Conservation (phyloP, 2,329 filamentous ascomycete genomes). For the Aspergillus sp. region DNA sequence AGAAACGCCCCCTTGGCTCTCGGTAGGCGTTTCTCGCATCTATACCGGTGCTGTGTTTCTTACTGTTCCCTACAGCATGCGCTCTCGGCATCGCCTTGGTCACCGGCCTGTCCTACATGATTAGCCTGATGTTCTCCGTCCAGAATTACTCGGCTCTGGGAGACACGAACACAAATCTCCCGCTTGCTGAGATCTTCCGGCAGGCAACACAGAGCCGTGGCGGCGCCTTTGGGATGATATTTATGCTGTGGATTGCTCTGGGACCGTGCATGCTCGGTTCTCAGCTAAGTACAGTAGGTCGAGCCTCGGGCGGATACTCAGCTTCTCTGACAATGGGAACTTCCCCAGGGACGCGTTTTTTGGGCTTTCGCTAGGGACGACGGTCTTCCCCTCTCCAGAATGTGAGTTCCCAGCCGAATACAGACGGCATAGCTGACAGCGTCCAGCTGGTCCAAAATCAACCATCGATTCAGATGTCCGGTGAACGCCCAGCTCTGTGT, state of each 20-base stretch:
- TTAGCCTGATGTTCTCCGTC: slow-evolving; percentile 45
- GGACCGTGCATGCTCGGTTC: slow-evolving; percentile 26
- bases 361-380: slow-evolving; percentile 52
- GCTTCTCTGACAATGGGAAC: too few species aligned
- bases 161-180: slow-evolving; percentile 37
- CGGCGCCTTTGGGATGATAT: slow-evolving; percentile 43
- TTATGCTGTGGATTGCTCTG: slow-evolving; percentile 29
- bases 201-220: slow-evolving; percentile 45
- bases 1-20: slow-evolving; percentile 24
- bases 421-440: not conserved
- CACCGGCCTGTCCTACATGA: slow-evolving; percentile 42
- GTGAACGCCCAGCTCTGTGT: slow-evolving; percentile 49
- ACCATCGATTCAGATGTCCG: slow-evolving; percentile 33
- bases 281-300: slow-evolving; percentile 25
- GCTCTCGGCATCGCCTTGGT: slow-evolving; percentile 43
- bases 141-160: slow-evolving; percentile 39
- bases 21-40: slow-evolving; percentile 8
- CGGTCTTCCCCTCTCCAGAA: slow-evolving; percentile 26
- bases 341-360: slow-evolving; percentile 47
- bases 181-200: slow-evolving; percentile 57
- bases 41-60: too few species aligned
- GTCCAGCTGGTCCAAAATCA: slow-evolving; percentile 38
- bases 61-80: slow-evolving; percentile 28
- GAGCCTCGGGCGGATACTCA: too few species aligned
- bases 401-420: slow-evolving; percentile 7